Base-by-base conservation (phyloP, 2,329 filamentous ascomycete species). In the Coniochaeta prunicola region DNA sequence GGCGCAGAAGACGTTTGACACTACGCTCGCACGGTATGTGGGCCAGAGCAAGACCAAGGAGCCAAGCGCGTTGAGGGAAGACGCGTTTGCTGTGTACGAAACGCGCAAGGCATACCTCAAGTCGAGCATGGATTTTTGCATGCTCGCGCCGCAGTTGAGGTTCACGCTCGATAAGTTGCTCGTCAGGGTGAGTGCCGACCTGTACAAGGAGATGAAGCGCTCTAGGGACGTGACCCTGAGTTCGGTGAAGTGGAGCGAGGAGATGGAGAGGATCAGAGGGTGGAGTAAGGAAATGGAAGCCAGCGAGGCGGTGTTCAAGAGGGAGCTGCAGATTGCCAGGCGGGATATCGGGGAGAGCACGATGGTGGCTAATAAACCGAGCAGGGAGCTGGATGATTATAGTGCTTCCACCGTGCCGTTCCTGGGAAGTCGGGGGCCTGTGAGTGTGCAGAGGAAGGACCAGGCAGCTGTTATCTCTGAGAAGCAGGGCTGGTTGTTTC, bases 211-310 rank as follows among this genome's bases (percentile, higher is more conserved):
- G 69, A 87, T 96, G 80, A 89, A 55, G 53, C 77, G 80, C 3
- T 83, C 88, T 1, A 80, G 89, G 57, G 90, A 93, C 58, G 79
- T 82, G 2, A 82, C 85, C 19, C 77, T 79, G 19, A 80, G 79
- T 31, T 87, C 92, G 56, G 79, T 80, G 3, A 85, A 85, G 64
- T 91, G 85, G 80, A 84, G 81, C 15, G 76, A 81, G 30, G 94
- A 97, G 71, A 92, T 99, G 82, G 92, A 97, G 64, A 86, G 94
- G 21, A 87, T 99, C 58, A 86, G 89, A 61, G 92, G 92, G 33
- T 99, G 94, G 94, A 88, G 90, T 59, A 90, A 88, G 68, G 92
- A 97, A 71, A 93, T 99, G 90, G 93, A 97, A 73, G 81, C 86
- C 56, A 88, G 89, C n/a, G 94, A 97, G 73, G 82, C 84, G 45